Evolutionary conservation across 73 alveolate species (phyloP), one percentile per base, ranked within the genome.

Genomic region (Diophrys appendiculata): DNA sequence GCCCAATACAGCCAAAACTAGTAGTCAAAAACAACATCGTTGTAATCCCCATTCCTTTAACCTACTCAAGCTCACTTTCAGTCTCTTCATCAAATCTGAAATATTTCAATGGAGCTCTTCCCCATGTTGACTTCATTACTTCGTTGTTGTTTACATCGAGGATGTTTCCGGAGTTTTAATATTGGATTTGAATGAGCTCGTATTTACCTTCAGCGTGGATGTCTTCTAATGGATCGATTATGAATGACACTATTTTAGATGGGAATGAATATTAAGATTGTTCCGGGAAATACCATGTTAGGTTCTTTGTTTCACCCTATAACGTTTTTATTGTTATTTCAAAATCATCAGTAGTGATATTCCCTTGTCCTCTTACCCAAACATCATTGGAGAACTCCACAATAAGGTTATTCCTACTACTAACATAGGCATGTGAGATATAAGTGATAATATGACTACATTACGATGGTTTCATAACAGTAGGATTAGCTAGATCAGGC

Each of bases 321-420:
- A 43, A 18, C 5, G 60, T 11, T 43, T 43, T 11, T 18, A 78
- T 31, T 22, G 3, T 32, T 23, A 79, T 74, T 69, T 70, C 26
- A 29, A 79, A 11, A 43, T 79, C 88, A 55, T 52, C 71, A 65
- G 26, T 23, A 18, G 68, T 52, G 1, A 79, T 52, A 34, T 79
- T 79, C 1, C 88, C 88, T 0, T 35, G n/a, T n/a, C n/a, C n/a
- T n/a, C n/a, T n/a, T 5, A 79, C 53, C 81, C 52, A 67, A 0
- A 79, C 30, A 79, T 79, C 88, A 2, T 70, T 25, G 26, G 34
- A 32, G 55, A 79, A 79, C 29, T 68, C 81, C 2, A 79, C 30
- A 2, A 79, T 11, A 1, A 79, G 23, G 33, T 79, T 70, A 33
- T 79, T 79, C 24, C 52, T 33, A 8, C 54, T 54, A 14, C 74